Percentiles rank a stretch among this genome's conserved stretches.
Evolutionary conservation across 257 asterid genomes (phyloP).

Genomic region (Primulina eburnea): DNA sequence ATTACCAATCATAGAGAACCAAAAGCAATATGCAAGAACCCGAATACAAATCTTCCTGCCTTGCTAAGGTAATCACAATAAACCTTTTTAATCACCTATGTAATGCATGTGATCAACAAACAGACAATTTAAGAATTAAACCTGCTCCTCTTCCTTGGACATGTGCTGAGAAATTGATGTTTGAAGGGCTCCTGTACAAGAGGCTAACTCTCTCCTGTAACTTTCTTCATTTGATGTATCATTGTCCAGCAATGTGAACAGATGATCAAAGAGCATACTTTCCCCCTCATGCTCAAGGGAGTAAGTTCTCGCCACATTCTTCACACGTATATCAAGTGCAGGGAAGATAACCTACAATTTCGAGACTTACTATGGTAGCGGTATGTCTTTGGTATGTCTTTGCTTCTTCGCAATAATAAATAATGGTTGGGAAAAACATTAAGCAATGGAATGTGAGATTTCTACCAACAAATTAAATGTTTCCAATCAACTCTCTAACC

Average conservation of each 20-base stretch:
- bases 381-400: background rate
- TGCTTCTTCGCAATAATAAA: slow-evolving; percentile 5
- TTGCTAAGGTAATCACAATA: slow-evolving; percentile 8
- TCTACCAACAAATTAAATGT: slow-evolving; percentile 13
- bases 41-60: background rate
- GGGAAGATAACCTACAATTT: slow-evolving; percentile 62
- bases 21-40: slow-evolving; percentile 6
- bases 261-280: slow-evolving; percentile 89
- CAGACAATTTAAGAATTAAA: slow-evolving; percentile 22
- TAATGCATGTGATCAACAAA: slow-evolving; percentile 15
- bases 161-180: slow-evolving; percentile 98
- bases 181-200: slow-evolving; percentile 95
- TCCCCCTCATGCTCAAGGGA: slow-evolving; percentile 99
- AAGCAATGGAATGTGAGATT: slow-evolving; percentile 15
- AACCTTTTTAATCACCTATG: slow-evolving; percentile 12
- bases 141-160: slow-evolving; percentile 99
- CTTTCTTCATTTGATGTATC: slow-evolving; percentile 68
- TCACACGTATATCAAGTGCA: slow-evolving; percentile 95
- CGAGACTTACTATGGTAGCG: background rate
- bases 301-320: slow-evolving; percentile 97
- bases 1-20: background rate
- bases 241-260: slow-evolving; percentile 66
- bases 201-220: slow-evolving; percentile 88
- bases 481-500: slow-evolving; percentile 5
- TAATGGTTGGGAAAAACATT: slow-evolving; percentile 6